phyloP scores from a whole-genome alignment of 202 grass and related monocot genomes.

The Setaria viridis region DNA sequence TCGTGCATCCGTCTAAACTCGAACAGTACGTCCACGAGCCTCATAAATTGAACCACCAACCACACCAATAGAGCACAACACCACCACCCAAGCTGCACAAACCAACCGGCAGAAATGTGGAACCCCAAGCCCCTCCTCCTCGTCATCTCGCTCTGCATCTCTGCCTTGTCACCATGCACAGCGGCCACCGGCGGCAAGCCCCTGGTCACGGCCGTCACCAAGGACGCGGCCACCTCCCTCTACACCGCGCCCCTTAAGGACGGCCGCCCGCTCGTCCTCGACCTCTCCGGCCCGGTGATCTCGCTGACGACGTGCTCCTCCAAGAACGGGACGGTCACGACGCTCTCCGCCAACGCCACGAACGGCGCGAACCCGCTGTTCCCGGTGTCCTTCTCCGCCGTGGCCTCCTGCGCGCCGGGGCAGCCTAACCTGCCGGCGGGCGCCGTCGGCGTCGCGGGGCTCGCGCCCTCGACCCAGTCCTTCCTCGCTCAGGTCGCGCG shows the following conservation, averaged over 20 bases:
- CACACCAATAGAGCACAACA: background rate
- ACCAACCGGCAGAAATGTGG: background rate
- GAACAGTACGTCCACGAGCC: background rate
- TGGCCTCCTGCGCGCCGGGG: constrained; percentile 34
- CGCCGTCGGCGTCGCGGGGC: constrained; percentile 49
- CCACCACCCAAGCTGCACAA: background rate
- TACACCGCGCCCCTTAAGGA: constrained; percentile 55
- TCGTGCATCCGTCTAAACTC: background rate
- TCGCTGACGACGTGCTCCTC: constrained; percentile 43
- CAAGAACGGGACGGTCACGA: constrained; percentile 14
- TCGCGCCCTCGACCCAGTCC: constrained; percentile 30
- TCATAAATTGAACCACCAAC: background rate
- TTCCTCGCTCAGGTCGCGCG: constrained; percentile 51
- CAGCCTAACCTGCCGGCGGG: constrained; percentile 24
- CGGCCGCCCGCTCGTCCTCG: constrained; percentile 44
- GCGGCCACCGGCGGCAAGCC: constrained; percentile 35
- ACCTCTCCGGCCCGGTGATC: constrained; percentile 59
- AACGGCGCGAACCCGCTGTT: constrained; percentile 55
- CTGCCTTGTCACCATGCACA: background rate
- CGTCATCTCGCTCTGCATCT: background rate
- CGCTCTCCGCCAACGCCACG: constrained; percentile 52
- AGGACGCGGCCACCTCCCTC: constrained; percentile 59
- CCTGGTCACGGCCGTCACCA: constrained; percentile 49
- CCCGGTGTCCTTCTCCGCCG: constrained; percentile 4
- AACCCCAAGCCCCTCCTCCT: background rate